A percentile compares a stretch with the other conserved stretches of the same genome.
These are phyloP conservation scores for Acer yangbiense DNA, from an alignment of 345 rosid species.

Conservation along the genomic window DNA sequence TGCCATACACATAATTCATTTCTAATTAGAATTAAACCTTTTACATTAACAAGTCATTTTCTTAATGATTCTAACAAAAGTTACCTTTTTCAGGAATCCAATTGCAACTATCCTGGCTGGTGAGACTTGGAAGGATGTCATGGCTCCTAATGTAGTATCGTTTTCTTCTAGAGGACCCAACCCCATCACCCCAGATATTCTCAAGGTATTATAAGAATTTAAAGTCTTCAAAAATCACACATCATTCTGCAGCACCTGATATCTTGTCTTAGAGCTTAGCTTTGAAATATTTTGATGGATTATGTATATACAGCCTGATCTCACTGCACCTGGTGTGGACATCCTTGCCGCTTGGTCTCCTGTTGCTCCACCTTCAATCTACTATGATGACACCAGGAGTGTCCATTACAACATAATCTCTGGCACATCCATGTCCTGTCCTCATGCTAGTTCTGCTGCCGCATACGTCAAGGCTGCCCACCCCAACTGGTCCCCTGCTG, in stretches of 20 bases:
- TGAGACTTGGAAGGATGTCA: conserved; percentile 14
- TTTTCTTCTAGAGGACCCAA: conserved; percentile 39
- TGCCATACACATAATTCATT: too few relatives aligned
- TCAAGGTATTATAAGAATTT: conserved; percentile 18
- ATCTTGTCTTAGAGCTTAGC: not conserved
- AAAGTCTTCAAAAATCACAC: not conserved
- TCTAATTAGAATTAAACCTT: not conserved
- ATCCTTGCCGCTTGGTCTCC: conserved; percentile 34
- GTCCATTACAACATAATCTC: conserved; percentile 27
- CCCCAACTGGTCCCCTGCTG: conserved; percentile 34
- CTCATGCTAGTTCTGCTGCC: conserved; percentile 32
- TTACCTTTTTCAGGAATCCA: conserved; percentile 11
- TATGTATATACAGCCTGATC: conserved; percentile 22
- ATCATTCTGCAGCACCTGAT: not conserved
- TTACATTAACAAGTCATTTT: not conserved
- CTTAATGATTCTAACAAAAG: not conserved
- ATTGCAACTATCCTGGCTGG: conserved; percentile 23
- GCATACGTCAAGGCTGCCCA: conserved; percentile 32
- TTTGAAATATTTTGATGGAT: not conserved
- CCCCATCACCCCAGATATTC: conserved; percentile 24
- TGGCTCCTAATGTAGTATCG: conserved; percentile 29
- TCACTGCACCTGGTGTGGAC: conserved; percentile 38
- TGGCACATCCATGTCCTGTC: conserved; percentile 41
- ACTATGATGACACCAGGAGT: conserved; percentile 23
- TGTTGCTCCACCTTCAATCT: conserved; percentile 8